A percentile compares a stretch with the other conserved stretches of the same genome.
Evolutionary conservation across 192 early-diverging fungal genomes (phyloP).

Genomic region (Entomortierella chlamydospora): DNA sequence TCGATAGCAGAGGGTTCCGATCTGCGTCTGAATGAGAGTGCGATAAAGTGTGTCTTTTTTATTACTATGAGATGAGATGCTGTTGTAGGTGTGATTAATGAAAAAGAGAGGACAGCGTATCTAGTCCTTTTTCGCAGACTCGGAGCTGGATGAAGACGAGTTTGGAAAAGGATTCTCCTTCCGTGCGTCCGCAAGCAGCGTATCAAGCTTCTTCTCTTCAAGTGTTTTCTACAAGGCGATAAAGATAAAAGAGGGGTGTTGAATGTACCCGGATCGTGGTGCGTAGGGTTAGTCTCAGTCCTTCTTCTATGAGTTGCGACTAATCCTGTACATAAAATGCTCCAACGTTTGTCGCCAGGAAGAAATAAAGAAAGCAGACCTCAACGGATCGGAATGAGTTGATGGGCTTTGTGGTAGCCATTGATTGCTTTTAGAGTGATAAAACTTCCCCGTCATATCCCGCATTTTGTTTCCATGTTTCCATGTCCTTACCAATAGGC

Average conservation of each 20-base stretch:
- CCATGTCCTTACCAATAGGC: conserved; percentile 75
- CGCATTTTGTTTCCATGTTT: neutral
- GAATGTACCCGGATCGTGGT: too few relatives aligned
- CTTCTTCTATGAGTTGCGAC: too few relatives aligned
- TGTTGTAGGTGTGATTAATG: neutral
- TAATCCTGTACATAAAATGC: too few relatives aligned
- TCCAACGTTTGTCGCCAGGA: too few relatives aligned
- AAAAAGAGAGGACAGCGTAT: neutral
- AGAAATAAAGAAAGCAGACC: too few relatives aligned
- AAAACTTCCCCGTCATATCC: too few relatives aligned
- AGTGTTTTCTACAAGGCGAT: conserved; percentile 67
- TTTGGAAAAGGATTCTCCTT: conserved; percentile 76
- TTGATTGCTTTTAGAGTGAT: too few relatives aligned
- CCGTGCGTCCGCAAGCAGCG: conserved; percentile 84
- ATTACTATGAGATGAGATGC: neutral
- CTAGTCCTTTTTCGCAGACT: conserved; percentile 27
- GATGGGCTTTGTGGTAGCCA: too few relatives aligned
- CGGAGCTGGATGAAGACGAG: conserved; percentile 13
- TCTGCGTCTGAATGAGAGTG: neutral
- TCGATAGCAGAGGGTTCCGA: too few relatives aligned
- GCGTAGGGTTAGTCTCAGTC: too few relatives aligned
- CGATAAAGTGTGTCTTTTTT: neutral
- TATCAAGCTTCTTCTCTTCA: conserved; percentile 87
- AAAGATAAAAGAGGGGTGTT: neutral
- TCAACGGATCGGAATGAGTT: too few relatives aligned